Base-by-base conservation (phyloP, 1,284 basidiomycete species). In the Schizopora paradoxa region DNA sequence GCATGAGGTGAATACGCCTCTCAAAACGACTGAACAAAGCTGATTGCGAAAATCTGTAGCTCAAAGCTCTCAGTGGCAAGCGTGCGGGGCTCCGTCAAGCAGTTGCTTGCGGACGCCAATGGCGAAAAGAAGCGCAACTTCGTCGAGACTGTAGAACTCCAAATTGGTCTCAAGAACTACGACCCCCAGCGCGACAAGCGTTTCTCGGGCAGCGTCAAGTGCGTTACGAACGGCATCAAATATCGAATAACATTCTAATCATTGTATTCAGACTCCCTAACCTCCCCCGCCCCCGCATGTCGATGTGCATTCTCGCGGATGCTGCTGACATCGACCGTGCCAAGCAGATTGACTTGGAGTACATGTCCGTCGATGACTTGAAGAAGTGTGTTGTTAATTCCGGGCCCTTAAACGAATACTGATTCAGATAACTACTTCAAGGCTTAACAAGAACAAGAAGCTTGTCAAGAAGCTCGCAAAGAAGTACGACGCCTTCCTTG, bases 391-490 rank as follows among this genome's bases (percentile, higher is more conserved):
- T 66, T 1, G 23, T 46, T 11, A 22, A 19, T 34, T 13, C 39
- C 10, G 33, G 6, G 7, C 4, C 6, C 41, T 4, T 18, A 19
- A 25, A 5, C 25, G 4, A 14, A 21, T 37, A 44, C 19, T 43
- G 27, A 25, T 29, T 31, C 1, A 7, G 11, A 34, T 25, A n/a
- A 11, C 5, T 6, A 14, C 3, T 11, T 11, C 2, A 37, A 90
- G 86, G 74, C 82, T 97, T 59, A 97, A 96, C 86, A 96, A 96
- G 79, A 99, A 99, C 85, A 99, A 99, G 82, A 99, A 99, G 78
- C 91, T 99, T 56, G 95, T 99, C 66, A 99, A 99, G 83, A 99
- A 95, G 79, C 90, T 99, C 60, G 95, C 95, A 56, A 97, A 98
- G 79, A 98, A 98, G 72, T 95, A 98, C 76, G 95, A 99, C 63